Evolutionary conservation across 2,329 filamentous ascomycete species (phyloP).

Genomic region (Fusarium tricinctum): DNA sequence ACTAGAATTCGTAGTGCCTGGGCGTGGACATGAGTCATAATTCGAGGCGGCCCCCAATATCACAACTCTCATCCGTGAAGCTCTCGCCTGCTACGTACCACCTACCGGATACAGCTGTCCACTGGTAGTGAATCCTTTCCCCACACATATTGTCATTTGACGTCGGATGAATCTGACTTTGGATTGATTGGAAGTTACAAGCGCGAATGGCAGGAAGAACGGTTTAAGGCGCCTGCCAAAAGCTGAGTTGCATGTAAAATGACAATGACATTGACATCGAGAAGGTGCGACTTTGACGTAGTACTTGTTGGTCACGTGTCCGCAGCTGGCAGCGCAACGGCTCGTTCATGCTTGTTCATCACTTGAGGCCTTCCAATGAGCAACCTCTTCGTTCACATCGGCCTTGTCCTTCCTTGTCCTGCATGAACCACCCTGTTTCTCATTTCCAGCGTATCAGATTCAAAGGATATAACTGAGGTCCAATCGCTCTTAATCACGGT

Average conservation of each 20-base stretch:
- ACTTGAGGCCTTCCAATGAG: slow-evolving; percentile 24
- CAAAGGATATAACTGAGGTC: background rate
- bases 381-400: background rate
- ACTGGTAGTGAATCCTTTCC: background rate
- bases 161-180: background rate
- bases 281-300: slow-evolving; percentile 13
- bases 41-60: background rate
- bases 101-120: background rate
- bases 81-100: background rate
- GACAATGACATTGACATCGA: background rate
- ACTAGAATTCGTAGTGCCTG: background rate
- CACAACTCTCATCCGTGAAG: background rate
- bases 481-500: slow-evolving; percentile 2
- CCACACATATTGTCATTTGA: background rate
- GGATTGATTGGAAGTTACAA: slow-evolving; percentile 7
- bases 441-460: slow-evolving; percentile 15
- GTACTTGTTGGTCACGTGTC: slow-evolving; percentile 24
- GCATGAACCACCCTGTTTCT: slow-evolving; percentile 30
- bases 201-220: background rate
- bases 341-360: slow-evolving; percentile 2
- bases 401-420: slow-evolving; percentile 29
- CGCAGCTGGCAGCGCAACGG: background rate
- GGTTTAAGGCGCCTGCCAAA: background rate
- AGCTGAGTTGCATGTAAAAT: background rate
- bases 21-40: slow-evolving; percentile 4